Evolutionary conservation across 2,329 filamentous ascomycete species (phyloP).

Genomic region (Exophiala xenobiotica): DNA sequence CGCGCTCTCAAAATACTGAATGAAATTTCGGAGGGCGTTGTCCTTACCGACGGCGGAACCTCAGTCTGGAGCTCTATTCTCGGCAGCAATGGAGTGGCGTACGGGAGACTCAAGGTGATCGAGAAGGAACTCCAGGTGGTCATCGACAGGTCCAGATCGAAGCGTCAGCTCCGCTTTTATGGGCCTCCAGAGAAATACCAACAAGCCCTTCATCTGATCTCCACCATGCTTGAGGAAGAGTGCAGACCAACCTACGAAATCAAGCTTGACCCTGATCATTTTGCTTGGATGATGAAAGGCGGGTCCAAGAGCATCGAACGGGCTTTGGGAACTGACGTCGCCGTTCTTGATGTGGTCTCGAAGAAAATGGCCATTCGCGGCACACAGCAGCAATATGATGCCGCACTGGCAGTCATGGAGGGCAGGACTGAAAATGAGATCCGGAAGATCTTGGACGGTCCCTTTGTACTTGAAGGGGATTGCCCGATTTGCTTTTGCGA

Average conservation of each 20-base stretch:
- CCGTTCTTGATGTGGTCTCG: conserved; percentile 26
- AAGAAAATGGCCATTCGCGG: conserved; percentile 25
- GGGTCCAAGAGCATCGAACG: conserved; percentile 26
- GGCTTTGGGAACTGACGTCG: conserved; percentile 24
- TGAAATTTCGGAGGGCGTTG: conserved; percentile 5
- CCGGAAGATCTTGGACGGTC: background rate
- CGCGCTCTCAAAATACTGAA: conserved; percentile 6
- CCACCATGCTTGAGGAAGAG: conserved; percentile 21
- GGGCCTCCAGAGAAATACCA: conserved; percentile 29
- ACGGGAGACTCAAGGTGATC: conserved; percentile 28
- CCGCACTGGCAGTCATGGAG: conserved; percentile 20
- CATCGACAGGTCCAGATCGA: conserved; percentile 30
- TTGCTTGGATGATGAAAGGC: conserved; percentile 25
- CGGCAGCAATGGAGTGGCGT: conserved; percentile 28
- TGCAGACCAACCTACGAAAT: conserved; percentile 21
- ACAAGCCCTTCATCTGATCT: conserved; percentile 20
- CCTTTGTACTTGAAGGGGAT: conserved; percentile 4
- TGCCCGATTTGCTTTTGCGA: conserved; percentile 30
- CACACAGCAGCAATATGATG: conserved; percentile 25
- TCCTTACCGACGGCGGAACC: conserved; percentile 6
- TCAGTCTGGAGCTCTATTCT: background rate
- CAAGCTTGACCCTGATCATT: conserved; percentile 20
- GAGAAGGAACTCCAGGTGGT: conserved; percentile 27
- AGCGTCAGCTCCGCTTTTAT: conserved; percentile 28
- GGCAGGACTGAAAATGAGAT: conserved; percentile 14